Evolutionary conservation across 2,329 filamentous ascomycete genomes (phyloP), one percentile per base, ranked within the genome.

Genomic region (Metarhizium rileyi): DNA sequence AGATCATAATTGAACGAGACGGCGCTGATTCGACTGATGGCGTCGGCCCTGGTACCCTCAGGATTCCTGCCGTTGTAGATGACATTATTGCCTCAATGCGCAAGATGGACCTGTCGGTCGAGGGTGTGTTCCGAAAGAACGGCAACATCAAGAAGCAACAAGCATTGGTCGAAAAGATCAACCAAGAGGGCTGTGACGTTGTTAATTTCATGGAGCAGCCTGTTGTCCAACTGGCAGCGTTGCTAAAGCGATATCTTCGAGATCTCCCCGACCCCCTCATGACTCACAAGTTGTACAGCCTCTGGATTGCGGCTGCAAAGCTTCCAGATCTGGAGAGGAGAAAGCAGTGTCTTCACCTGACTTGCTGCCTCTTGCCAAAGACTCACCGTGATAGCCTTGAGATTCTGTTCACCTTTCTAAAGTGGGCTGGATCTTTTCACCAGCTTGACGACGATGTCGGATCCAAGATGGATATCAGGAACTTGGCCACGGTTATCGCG

Each of bases 381-480:
- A 80, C 84, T 46, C 90, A 98, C 64, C 82, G 93, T 52, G 93
- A 98, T 66, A 90, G 87, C 18, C 83, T 98, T 67, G 93, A 98
- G 68, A 90, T 98, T 40, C 70, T 98, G 2, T 97, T 96, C 70
- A 87, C 84, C 46, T 98, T 98, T 75, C 76, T 98, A 44, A 95
- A 95, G 62, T 98, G 93, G 91, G 89, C 90, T 5, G 90, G 90
- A 4, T 95, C 90, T 2, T 98, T 98, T 73, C 91, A 94, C 54
- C 90, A 96, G 62, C 84, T 98, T 14, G 93, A 98, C 59, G 93
- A 98, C 61, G 93, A 98, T 64, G 87, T 86, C 22, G 93, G 93
- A 25, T 96, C 91, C 59, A 96, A 97, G 75, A 98, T 98, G 93
- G 93, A 98, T 65, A 87, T 95, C 48, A 90, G 95, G 72, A 98